Conservation (phyloP, 1,284 basidiomycete species). For the Retiboletus fuscus region DNA sequence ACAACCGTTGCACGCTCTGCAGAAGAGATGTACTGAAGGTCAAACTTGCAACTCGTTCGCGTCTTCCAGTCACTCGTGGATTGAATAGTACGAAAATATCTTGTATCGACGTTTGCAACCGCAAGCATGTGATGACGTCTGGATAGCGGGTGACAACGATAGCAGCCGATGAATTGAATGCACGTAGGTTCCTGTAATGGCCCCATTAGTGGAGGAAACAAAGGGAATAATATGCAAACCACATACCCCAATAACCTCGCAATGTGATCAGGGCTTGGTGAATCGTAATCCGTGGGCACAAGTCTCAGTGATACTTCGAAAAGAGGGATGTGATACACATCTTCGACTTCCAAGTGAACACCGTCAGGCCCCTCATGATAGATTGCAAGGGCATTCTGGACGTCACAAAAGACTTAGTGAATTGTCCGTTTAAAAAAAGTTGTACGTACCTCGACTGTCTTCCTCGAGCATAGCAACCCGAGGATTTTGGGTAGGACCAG, state of each 20-base stretch:
- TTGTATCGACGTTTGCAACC: slow-evolving; percentile 51
- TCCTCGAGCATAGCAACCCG: slow-evolving; percentile 50
- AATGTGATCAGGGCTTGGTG: slow-evolving; percentile 54
- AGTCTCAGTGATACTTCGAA: slow-evolving; percentile 57
- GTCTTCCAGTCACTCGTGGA: slow-evolving; percentile 64
- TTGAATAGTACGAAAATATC: slow-evolving; percentile 70
- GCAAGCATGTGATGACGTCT: slow-evolving; percentile 67
- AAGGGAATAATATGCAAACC: neutral
- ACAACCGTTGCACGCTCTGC: slow-evolving; percentile 56
- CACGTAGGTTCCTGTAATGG: slow-evolving; percentile 47
- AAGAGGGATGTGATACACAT: slow-evolving; percentile 54
- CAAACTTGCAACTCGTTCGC: slow-evolving; percentile 61
- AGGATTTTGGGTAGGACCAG: slow-evolving; percentile 50
- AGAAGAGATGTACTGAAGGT: slow-evolving; percentile 49
- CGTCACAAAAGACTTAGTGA: neutral
- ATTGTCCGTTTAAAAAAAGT: neutral
- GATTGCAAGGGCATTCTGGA: slow-evolving; percentile 62
- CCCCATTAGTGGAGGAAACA: slow-evolving; percentile 2
- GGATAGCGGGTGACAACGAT: slow-evolving; percentile 71
- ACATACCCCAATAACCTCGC: slow-evolving; percentile 57
- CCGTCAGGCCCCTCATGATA: slow-evolving; percentile 60
- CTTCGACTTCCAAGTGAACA: slow-evolving; percentile 62
- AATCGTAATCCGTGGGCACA: slow-evolving; percentile 53
- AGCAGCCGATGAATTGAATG: slow-evolving; percentile 49
- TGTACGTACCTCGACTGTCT: slow-evolving; percentile 53